phyloP scores from a whole-genome alignment of 768 basidiomycete species.

The Mycena sanguinolenta region DNA sequence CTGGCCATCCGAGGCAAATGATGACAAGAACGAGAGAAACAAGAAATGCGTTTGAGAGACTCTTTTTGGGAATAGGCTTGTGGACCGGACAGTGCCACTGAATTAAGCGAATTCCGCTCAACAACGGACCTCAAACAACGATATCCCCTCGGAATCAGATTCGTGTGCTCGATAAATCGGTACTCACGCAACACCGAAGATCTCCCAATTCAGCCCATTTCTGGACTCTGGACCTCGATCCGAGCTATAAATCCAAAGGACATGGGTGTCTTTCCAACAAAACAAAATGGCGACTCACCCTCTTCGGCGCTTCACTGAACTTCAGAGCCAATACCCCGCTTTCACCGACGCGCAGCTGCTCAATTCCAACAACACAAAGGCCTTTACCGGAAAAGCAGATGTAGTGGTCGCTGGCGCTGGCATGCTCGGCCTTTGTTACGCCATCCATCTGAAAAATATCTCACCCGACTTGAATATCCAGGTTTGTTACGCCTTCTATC shows the following conservation, averaged over 20 bases:
- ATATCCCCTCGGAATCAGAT: too few relatives aligned
- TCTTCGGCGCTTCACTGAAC: conserved; percentile 22
- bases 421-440: conserved; percentile 33
- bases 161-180: too few relatives aligned
- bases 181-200: too few relatives aligned
- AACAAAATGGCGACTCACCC: conserved; percentile 4
- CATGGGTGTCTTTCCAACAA: neutral
- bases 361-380: conserved; percentile 25
- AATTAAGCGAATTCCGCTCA: too few relatives aligned
- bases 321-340: conserved; percentile 13
- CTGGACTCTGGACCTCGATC: neutral
- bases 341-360: conserved; percentile 25
- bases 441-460: conserved; percentile 33
- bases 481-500: conserved; percentile 32
- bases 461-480: conserved; percentile 30
- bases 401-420: conserved; percentile 34
- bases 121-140: too few relatives aligned
- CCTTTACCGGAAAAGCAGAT: conserved; percentile 20
- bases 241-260: neutral
- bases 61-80: too few relatives aligned
- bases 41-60: too few relatives aligned
- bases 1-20: too few relatives aligned
- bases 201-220: too few relatives aligned
- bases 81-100: too few relatives aligned
- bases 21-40: too few relatives aligned